Evolutionary conservation across 2,329 filamentous ascomycete genomes (phyloP).

Genomic region (Aspergillus sp.): DNA sequence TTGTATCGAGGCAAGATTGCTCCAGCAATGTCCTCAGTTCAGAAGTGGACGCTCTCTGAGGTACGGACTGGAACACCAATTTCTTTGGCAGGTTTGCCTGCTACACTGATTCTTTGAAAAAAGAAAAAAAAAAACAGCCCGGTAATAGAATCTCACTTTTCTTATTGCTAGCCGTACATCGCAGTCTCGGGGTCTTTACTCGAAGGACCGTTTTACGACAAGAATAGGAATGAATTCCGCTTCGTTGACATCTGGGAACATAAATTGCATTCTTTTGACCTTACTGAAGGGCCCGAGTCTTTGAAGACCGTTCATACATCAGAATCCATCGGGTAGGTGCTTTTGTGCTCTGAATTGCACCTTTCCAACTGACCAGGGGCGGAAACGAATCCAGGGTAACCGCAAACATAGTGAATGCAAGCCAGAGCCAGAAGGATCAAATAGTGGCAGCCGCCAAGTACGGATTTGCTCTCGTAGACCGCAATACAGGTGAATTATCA

Average conservation of each 20-base stretch:
- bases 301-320: conserved; percentile 58
- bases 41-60: conserved; percentile 51
- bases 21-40: conserved; percentile 34
- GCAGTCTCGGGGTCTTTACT: conserved; percentile 39
- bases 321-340: conserved; percentile 52
- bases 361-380: conserved; percentile 31
- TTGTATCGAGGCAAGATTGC: neutral
- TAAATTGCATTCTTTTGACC: conserved; percentile 69
- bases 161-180: conserved; percentile 37
- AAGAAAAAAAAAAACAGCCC: neutral
- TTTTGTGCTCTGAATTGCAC: conserved; percentile 12
- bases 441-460: conserved; percentile 79
- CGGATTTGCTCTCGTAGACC: conserved; percentile 76
- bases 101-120: neutral
- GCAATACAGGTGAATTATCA: conserved; percentile 54
- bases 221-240: conserved; percentile 41
- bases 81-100: neutral
- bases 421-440: conserved; percentile 51
- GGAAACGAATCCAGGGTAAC: conserved; percentile 61
- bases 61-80: conserved; percentile 22
- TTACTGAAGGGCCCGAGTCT: conserved; percentile 63
- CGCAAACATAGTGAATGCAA: conserved; percentile 70
- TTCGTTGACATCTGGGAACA: conserved; percentile 73
- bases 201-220: conserved; percentile 43
- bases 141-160: conserved; percentile 10